Percentiles rank a stretch among this genome's conserved stretches.
Evolutionary conservation across 495 filamentous ascomycete species (phyloP).

Genomic region (Neurospora sublineolata): DNA sequence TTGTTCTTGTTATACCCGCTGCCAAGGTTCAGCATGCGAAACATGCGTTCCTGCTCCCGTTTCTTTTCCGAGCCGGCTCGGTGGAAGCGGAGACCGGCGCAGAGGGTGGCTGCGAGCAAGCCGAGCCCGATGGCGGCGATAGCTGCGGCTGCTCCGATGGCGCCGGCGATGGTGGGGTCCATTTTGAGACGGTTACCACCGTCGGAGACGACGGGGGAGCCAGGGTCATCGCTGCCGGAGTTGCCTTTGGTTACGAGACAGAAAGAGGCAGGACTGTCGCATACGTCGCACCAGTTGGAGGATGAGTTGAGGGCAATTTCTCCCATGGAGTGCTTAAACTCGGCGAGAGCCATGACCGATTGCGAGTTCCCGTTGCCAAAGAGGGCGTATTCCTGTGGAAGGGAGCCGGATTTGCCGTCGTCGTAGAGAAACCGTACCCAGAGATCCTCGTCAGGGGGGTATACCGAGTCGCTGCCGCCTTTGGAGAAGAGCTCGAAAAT

Average conservation of each 20-base stretch:
- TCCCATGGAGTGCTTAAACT: slow-evolving; percentile 17
- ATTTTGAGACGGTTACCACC: background rate
- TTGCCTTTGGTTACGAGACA: slow-evolving; percentile 6
- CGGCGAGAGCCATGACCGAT: slow-evolving; percentile 13
- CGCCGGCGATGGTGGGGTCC: slow-evolving; percentile 21
- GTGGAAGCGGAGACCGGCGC: slow-evolving; percentile 21
- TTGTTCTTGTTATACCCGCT: slow-evolving; percentile 19
- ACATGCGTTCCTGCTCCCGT: slow-evolving; percentile 8
- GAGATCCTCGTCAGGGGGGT: slow-evolving; percentile 17
- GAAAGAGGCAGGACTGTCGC: slow-evolving; percentile 17
- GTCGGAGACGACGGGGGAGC: slow-evolving; percentile 4
- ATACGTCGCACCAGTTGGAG: slow-evolving; percentile 22
- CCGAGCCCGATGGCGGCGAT: slow-evolving; percentile 15
- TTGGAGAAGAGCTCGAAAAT: slow-evolving; percentile 32
- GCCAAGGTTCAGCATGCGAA: slow-evolving; percentile 23
- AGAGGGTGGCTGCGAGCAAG: slow-evolving; percentile 11
- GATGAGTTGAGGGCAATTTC: slow-evolving; percentile 13
- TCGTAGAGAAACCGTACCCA: slow-evolving; percentile 32
- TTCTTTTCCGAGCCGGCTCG: slow-evolving; percentile 6
- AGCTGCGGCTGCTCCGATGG: slow-evolving; percentile 26
- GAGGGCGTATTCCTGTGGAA: slow-evolving; percentile 18
- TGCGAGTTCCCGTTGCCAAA: slow-evolving; percentile 20
- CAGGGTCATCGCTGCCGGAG: background rate
- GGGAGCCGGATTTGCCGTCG: slow-evolving; percentile 13
- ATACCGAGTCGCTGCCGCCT: slow-evolving; percentile 10